Evolutionary conservation across 2,329 filamentous ascomycete genomes (phyloP).

Genomic region (Neurospora sp.): DNA sequence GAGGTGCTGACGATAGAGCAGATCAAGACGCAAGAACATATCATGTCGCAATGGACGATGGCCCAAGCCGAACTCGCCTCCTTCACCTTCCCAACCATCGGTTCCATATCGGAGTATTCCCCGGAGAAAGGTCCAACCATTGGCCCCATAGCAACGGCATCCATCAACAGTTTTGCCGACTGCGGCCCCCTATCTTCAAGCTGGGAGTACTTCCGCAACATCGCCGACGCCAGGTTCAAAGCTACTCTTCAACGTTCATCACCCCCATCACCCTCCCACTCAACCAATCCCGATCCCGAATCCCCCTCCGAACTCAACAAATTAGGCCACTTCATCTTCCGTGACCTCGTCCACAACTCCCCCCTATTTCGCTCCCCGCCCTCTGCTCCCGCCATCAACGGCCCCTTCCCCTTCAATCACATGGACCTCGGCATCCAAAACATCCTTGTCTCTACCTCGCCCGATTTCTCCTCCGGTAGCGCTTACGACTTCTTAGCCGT

Average conservation of each 20-base stretch:
- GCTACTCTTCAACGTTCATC: not conserved
- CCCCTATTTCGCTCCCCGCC: constrained; percentile 12
- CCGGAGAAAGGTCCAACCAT: not conserved
- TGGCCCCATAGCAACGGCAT: not conserved
- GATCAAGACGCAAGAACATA: constrained; percentile 12
- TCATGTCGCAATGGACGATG: constrained; percentile 16
- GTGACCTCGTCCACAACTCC: constrained; percentile 16
- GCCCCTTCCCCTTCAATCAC: constrained; percentile 20
- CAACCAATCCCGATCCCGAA: not conserved
- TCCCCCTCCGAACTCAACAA: constrained; percentile 9
- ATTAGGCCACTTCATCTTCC: constrained; percentile 15
- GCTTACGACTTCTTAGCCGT: constrained; percentile 22
- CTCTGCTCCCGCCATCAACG: not conserved
- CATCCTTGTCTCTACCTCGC: constrained; percentile 16
- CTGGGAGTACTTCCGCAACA: not conserved
- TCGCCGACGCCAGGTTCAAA: not conserved
- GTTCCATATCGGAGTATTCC: constrained; percentile 8
- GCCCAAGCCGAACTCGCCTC: constrained; percentile 16
- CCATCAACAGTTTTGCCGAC: not conserved
- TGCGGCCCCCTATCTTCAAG: not conserved
- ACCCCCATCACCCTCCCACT: not conserved
- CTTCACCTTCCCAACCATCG: constrained; percentile 16
- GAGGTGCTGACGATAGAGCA: constrained; percentile 9
- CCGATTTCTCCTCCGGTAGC: constrained; percentile 10
- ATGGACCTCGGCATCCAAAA: constrained; percentile 26